Evolutionary conservation across 2,329 filamentous ascomycete genomes (phyloP).

Genomic region (Truncatella angustata): DNA sequence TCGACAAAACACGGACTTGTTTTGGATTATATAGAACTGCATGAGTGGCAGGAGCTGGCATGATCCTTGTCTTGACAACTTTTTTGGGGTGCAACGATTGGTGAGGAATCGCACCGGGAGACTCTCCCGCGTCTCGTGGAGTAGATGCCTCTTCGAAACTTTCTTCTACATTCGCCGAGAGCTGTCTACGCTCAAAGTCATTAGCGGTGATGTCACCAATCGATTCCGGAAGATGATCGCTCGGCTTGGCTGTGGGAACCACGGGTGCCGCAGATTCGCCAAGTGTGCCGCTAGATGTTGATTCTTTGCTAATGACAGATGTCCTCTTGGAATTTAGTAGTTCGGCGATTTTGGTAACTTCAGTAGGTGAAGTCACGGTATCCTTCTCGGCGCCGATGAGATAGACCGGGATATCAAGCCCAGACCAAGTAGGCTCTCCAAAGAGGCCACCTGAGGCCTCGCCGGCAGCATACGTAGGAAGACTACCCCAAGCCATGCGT

Average conservation of each 20-base stretch:
- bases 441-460: slow-evolving; percentile 63
- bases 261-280: slow-evolving; percentile 49
- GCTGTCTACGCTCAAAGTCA: slow-evolving; percentile 31
- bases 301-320: background rate
- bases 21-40: slow-evolving; percentile 78
- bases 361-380: slow-evolving; percentile 67
- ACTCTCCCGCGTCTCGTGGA: slow-evolving; percentile 45
- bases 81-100: slow-evolving; percentile 48
- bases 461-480: slow-evolving; percentile 59
- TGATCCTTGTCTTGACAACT: slow-evolving; percentile 65
- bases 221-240: slow-evolving; percentile 31
- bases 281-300: slow-evolving; percentile 20
- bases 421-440: slow-evolving; percentile 68
- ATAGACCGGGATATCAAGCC: slow-evolving; percentile 70
- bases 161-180: slow-evolving; percentile 21
- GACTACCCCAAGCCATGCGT: slow-evolving; percentile 71
- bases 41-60: slow-evolving; percentile 76
- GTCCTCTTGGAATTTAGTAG: slow-evolving; percentile 30
- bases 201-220: slow-evolving; percentile 38
- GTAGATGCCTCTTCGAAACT: slow-evolving; percentile 40
- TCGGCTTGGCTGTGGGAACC: slow-evolving; percentile 30
- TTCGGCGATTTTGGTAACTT: slow-evolving; percentile 65
- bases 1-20: slow-evolving; percentile 73
- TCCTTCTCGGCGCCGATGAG: slow-evolving; percentile 79
- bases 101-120: slow-evolving; percentile 39